Conservation (phyloP, 768 basidiomycete genomes). For the Boletus fagicola region DNA sequence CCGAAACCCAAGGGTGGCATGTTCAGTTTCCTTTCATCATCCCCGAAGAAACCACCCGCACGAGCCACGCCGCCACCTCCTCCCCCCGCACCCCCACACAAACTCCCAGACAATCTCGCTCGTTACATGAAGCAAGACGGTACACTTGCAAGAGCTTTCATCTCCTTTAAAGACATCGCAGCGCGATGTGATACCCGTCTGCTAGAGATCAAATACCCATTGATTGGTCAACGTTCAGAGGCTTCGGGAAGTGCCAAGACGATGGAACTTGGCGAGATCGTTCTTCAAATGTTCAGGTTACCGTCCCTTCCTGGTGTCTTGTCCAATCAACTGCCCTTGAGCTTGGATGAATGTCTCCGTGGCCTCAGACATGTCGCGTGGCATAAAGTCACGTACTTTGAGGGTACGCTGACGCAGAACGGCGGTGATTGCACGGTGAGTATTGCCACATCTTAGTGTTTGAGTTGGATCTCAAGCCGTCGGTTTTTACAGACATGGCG, state of each 20-base stretch:
- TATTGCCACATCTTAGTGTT: conserved; percentile 4
- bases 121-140: conserved; percentile 82
- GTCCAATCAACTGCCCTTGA: conserved; percentile 79
- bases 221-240: conserved; percentile 74
- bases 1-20: conserved; percentile 61
- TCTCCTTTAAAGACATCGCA: conserved; percentile 87
- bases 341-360: conserved; percentile 87
- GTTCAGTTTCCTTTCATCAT: conserved; percentile 73
- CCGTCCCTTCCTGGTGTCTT: conserved; percentile 84
- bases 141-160: conserved; percentile 83
- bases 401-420: conserved; percentile 87
- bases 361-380: conserved; percentile 88
- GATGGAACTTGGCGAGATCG: conserved; percentile 82
- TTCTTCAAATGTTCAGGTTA: conserved; percentile 86
- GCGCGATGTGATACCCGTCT: conserved; percentile 78
- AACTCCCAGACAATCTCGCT: conserved; percentile 71
- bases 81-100: conserved; percentile 37
- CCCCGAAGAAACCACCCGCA: conserved; percentile 66
- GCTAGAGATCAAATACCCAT: conserved; percentile 78
- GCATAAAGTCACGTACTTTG: conserved; percentile 94
- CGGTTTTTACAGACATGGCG: conserved; percentile 62
- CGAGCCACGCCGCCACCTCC: conserved; percentile 37
- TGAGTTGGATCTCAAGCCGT: background rate
- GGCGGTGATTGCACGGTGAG: conserved; percentile 91
- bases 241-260: conserved; percentile 50